These are phyloP conservation scores for Alternaria consortialis DNA, from an alignment of 2,329 filamentous ascomycete genomes.

Conservation along the genomic window DNA sequence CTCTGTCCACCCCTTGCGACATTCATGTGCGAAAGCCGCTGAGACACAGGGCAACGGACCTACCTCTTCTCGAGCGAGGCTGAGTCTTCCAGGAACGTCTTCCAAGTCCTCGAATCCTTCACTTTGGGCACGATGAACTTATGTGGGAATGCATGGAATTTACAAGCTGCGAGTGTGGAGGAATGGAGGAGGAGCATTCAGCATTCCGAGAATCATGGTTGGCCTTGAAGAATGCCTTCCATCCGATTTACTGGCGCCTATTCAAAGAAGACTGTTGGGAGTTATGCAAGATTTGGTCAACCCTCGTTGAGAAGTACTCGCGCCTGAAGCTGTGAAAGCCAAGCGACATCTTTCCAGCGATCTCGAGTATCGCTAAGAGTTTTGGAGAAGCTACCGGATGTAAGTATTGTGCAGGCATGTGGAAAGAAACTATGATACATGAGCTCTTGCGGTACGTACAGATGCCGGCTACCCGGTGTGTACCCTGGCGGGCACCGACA, in stretches of 20 bases:
- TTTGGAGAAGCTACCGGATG: neutral
- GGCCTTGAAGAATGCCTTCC: neutral
- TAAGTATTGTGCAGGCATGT: neutral
- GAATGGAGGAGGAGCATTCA: too few relatives aligned
- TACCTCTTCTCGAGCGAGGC: neutral
- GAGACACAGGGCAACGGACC: too few relatives aligned
- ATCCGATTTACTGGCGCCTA: neutral
- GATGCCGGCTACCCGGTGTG: too few relatives aligned
- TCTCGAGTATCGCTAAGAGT: neutral
- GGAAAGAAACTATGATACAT: neutral
- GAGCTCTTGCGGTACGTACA: neutral
- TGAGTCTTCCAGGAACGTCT: slow-evolving; percentile 27
- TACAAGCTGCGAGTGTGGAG: neutral
- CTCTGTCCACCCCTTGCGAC: too few relatives aligned
- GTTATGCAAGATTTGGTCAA: neutral
- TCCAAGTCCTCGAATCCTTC: slow-evolving; percentile 16
- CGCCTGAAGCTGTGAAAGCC: neutral
- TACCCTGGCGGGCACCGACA: neutral
- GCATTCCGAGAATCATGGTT: neutral
- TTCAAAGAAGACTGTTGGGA: neutral
- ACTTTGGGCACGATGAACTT: slow-evolving; percentile 19
- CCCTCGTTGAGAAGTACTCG: neutral
- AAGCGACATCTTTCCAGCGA: neutral
- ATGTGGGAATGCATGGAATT: slow-evolving; percentile 25
- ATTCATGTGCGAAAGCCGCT: too few relatives aligned